Evolutionary conservation across 1,284 basidiomycete species (phyloP).

Genomic region (Tylopilus orsonianus): DNA sequence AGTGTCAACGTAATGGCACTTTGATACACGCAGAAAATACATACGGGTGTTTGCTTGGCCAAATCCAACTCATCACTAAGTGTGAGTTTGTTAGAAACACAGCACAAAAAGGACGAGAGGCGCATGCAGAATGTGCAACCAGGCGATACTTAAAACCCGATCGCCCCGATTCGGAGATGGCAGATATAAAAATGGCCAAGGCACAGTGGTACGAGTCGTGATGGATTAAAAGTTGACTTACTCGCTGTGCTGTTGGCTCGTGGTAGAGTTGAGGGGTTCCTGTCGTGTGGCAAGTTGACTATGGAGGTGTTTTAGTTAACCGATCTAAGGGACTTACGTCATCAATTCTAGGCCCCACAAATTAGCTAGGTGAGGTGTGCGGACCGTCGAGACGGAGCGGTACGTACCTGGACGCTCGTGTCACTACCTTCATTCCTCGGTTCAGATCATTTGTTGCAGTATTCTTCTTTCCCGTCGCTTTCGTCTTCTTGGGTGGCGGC

Average conservation of each 20-base stretch:
- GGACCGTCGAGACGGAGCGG: background rate
- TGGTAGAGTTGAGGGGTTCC: constrained; percentile 29
- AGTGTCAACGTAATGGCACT: background rate
- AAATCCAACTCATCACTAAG: constrained; percentile 45
- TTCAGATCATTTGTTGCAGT: constrained; percentile 26
- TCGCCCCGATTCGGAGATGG: constrained; percentile 17
- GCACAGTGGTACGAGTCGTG: constrained; percentile 14
- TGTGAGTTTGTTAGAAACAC: constrained; percentile 48
- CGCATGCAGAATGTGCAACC: constrained; percentile 42
- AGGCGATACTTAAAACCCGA: constrained; percentile 19
- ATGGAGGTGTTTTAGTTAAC: constrained; percentile 19
- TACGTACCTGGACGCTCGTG: constrained; percentile 18
- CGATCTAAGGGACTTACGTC: constrained; percentile 29
- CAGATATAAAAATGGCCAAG: constrained; percentile 8
- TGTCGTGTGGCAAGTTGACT: constrained; percentile 19
- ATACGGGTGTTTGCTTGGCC: constrained; percentile 24
- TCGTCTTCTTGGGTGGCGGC: constrained; percentile 40
- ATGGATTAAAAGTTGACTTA: constrained; percentile 31
- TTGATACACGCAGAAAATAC: constrained; percentile 8
- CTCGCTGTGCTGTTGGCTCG: constrained; percentile 26
- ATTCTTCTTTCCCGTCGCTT: constrained; percentile 29
- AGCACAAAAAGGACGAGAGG: constrained; percentile 51
- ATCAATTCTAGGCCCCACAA: constrained; percentile 28
- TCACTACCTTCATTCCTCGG: constrained; percentile 11
- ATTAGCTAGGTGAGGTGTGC: background rate